Base-by-base conservation (phyloP, 148 eudicot species). In the Vaccinium vitisidaea region DNA sequence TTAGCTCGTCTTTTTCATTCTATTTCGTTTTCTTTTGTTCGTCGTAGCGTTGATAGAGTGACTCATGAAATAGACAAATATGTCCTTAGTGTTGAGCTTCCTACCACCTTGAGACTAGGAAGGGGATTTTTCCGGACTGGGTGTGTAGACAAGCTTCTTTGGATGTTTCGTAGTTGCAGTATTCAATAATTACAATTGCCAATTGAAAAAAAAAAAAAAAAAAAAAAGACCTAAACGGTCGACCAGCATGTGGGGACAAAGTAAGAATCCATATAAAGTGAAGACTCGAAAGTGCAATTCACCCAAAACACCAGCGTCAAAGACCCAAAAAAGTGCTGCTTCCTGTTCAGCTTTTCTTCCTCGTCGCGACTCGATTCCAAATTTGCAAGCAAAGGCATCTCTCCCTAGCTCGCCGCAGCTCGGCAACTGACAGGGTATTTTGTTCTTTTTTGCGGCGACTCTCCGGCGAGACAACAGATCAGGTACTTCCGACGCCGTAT, bases 401-500 rank as follows among this genome's bases (percentile, higher is more conserved):
- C 77, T 39, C 8, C 21, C 77, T 6, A 16, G 58, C 63, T 43
- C 70, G 48, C 50, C 43, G 21, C 63, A 14, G 82, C 69, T 39
- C 36, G 18, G 43, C 83, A 23, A 23, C 56, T 48, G 10, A 21
- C 30, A 43, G 46, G 5, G 54, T n/a, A 14, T 36, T 4, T 12
- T n/a, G 23, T 12, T 0, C 13, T 19, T 11, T 61, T 81, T 67
- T 79, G 63, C 46, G 63, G 63, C 63, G 46, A 14, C 13, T n/a
- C 74, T 27, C 65, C 82, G 67, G 82, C 49, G 49, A 39, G n/a
- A 79, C 18, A 18, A 27, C 83, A 71, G 56, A 81, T 81, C 83
- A 81, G 83, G 83, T 46, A 81, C n/a, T 81, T 48, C 74, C 75
- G 13, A 21, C 36, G 6, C n/a, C 75, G 25, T 81, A 8, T 56